Base-by-base conservation (phyloP, 306 rosid genomes). In the Prunus dulcis region DNA sequence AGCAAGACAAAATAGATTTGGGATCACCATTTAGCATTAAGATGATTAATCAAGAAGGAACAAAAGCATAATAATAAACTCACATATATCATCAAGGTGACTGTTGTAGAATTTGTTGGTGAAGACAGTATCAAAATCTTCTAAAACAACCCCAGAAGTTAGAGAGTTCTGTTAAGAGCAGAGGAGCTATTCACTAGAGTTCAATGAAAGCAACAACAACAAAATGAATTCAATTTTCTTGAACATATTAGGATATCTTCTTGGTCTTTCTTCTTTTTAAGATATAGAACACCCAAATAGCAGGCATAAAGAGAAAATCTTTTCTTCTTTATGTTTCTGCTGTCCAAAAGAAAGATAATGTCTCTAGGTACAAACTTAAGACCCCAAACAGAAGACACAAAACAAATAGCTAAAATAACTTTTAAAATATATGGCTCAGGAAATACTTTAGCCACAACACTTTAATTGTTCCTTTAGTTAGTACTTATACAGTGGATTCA, bases 91-190 rank as follows among this genome's bases (percentile, higher is more conserved):
- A 82, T 93, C 98, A 61, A 93, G 97, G 78, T 88, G 93, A 84
- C 97, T 93, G 50, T 89, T 90, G 85, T 93, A 93, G 86, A 87
- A 88, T 71, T 88, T 85, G 89, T 93, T 93, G 76, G 87, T 81
- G 82, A 93, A 91, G 82, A 78, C 82, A 66, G 85, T 83, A 83
- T 90, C 90, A 80, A 93, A 93, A 85, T 91, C 98, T 87, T 88
- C 98, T 68, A 93, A 73, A 66, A 93, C 92, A 80, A 87, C 73
- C 74, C 96, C 97, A 55, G 96, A 84, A 60, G 82, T 62, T 20
- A 66, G 71, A 32, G 97, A 75, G 84, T 84, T 88, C 96, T 89
- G 85, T 66, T 27, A 81, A 74, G 38, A 68, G 20, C 27, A 72
- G n/a, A 52, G 58, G 23, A 49, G 51, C 43, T 27, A 28, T 18